Percentiles rank a stretch among this genome's conserved stretches.
phyloP scores from a whole-genome alignment of 1,139 yeast genomes.

The Yamadazyma membranifaciens region DNA sequence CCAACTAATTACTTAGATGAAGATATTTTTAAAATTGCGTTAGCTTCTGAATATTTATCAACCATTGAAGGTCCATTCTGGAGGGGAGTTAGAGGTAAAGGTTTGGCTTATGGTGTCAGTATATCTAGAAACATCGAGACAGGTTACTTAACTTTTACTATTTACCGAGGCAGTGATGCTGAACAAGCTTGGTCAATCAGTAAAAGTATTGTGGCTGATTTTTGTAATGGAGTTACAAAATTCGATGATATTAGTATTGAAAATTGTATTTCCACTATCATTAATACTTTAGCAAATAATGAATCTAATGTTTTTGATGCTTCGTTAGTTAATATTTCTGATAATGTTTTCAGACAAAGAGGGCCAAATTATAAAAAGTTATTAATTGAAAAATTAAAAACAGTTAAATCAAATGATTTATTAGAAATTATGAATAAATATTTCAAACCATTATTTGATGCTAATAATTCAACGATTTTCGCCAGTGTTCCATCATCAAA shows the following conservation, averaged over 20 bases:
- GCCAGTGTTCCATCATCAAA: conserved; percentile 74
- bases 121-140: conserved; percentile 60
- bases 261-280: conserved; percentile 74
- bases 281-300: conserved; percentile 64
- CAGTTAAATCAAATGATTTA: conserved; percentile 59
- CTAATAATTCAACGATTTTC: conserved; percentile 57
- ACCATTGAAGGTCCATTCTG: conserved; percentile 97
- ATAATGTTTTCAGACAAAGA: conserved; percentile 63
- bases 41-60: conserved; percentile 75
- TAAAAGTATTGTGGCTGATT: conserved; percentile 61
- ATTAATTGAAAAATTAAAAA: conserved; percentile 47
- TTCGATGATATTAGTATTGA: conserved; percentile 62
- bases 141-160: conserved; percentile 63
- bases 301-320: conserved; percentile 64
- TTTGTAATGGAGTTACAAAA: conserved; percentile 48
- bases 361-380: conserved; percentile 61
- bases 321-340: conserved; percentile 63
- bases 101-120: conserved; percentile 87
- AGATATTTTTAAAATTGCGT: conserved; percentile 68
- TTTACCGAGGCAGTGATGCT: conserved; percentile 86
- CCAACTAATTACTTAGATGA: conserved; percentile 64
- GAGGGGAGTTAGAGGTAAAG: conserved; percentile 95
- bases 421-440: conserved; percentile 55
- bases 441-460: conserved; percentile 59
- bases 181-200: conserved; percentile 70